Percentiles rank a stretch among this genome's conserved stretches.
These are phyloP conservation scores for Ambispora gerdemannii DNA, from an alignment of 192 early-diverging fungal genomes.

Conservation along the genomic window DNA sequence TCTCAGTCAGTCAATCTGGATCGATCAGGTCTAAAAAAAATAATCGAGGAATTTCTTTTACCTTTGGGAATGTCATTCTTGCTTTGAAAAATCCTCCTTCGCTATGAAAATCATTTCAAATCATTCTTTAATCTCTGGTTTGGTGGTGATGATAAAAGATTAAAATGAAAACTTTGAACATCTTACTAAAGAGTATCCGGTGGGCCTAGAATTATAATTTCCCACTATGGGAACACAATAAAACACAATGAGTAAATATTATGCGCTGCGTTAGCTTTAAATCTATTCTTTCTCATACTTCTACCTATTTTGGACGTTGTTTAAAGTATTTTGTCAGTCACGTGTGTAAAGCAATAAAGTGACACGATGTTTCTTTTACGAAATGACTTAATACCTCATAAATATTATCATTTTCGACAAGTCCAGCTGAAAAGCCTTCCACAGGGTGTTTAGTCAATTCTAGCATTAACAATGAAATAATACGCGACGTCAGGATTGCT, in stretches of 20 bases:
- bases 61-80: slow-evolving; percentile 60
- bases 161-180: background rate
- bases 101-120: slow-evolving; percentile 40
- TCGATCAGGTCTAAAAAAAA: background rate
- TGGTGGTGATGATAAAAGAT: too few relatives aligned
- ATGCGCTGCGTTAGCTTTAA: too few relatives aligned
- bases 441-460: slow-evolving; percentile 73
- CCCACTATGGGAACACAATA: slow-evolving; percentile 57
- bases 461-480: slow-evolving; percentile 36
- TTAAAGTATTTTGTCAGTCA: too few relatives aligned
- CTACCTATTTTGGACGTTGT: too few relatives aligned
- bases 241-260: too few relatives aligned
- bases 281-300: too few relatives aligned
- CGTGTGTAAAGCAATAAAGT: background rate
- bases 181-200: slow-evolving; percentile 81
- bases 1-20: background rate
- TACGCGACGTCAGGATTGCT: background rate
- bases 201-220: slow-evolving; percentile 88
- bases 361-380: background rate
- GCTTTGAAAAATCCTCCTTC: slow-evolving; percentile 97
- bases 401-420: slow-evolving; percentile 78
- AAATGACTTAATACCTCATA: slow-evolving; percentile 65
- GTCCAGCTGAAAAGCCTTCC: slow-evolving; percentile 87
- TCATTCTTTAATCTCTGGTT: too few relatives aligned
- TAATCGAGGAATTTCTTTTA: slow-evolving; percentile 28